These are phyloP conservation scores for Hypoxylon sp. DNA, from an alignment of 2,329 filamentous ascomycete genomes.

Conservation along the genomic window DNA sequence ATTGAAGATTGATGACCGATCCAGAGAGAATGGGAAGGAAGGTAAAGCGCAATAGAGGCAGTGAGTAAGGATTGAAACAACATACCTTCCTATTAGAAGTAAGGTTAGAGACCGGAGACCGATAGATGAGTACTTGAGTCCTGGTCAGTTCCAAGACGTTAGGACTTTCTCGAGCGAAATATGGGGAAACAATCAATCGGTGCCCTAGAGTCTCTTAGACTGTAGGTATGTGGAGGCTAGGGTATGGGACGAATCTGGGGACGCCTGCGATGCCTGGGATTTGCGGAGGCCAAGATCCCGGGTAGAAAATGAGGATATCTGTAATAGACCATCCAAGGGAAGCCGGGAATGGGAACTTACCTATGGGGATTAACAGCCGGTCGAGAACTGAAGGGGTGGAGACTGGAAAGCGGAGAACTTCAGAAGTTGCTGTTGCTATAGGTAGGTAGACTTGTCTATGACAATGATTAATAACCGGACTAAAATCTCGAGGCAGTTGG, in stretches of 20 bases:
- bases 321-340: background rate
- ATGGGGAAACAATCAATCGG: background rate
- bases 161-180: background rate
- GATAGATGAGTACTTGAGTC: background rate
- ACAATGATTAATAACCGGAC: background rate
- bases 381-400: background rate
- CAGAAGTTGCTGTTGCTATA: background rate
- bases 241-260: background rate
- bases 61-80: background rate
- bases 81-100: background rate
- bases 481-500: background rate
- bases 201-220: background rate
- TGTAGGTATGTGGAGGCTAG: background rate
- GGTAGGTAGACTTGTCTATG: background rate
- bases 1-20: background rate
- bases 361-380: background rate
- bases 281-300: background rate
- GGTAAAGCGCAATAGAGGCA: background rate
- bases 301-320: background rate
- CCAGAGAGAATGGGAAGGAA: background rate
- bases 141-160: background rate
- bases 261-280: background rate
- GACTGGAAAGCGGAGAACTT: background rate
- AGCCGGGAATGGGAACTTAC: background rate
- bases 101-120: background rate